Conservation (phyloP, 2,329 filamentous ascomycete species). For the Sordariomycetes sp. region DNA sequence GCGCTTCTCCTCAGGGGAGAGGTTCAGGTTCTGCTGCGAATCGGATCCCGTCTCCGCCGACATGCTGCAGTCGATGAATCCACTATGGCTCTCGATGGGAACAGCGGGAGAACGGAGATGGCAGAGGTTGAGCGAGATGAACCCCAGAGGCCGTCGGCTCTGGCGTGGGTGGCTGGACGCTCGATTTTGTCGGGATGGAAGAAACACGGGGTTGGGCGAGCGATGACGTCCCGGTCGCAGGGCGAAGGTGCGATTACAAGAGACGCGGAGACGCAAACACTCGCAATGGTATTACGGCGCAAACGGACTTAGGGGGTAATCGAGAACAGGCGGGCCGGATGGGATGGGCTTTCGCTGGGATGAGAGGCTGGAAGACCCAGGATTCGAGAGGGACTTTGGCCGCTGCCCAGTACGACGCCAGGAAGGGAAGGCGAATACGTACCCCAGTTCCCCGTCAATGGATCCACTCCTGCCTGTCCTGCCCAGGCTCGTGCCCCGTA, state of each 20-base stretch:
- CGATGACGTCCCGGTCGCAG: background rate
- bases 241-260: background rate
- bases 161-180: background rate
- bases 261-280: background rate
- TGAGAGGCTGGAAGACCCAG: background rate
- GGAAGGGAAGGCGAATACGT: background rate
- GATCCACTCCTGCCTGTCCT: no score
- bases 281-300: background rate
- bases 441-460: background rate
- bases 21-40: slow-evolving; percentile 59
- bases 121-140: background rate
- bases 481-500: background rate
- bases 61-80: slow-evolving; percentile 4
- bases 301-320: background rate
- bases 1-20: slow-evolving; percentile 85
- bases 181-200: background rate
- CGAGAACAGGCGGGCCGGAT: background rate
- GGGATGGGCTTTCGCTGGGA: background rate
- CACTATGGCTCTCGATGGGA: background rate
- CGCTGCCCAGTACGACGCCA: background rate
- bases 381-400: background rate
- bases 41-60: slow-evolving; percentile 8
- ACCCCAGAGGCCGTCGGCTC: background rate
- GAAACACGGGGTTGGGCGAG: background rate
- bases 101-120: background rate